phyloP scores from a whole-genome alignment of 2,329 filamentous ascomycete genomes.

The Aspergillus puulaauensis region DNA sequence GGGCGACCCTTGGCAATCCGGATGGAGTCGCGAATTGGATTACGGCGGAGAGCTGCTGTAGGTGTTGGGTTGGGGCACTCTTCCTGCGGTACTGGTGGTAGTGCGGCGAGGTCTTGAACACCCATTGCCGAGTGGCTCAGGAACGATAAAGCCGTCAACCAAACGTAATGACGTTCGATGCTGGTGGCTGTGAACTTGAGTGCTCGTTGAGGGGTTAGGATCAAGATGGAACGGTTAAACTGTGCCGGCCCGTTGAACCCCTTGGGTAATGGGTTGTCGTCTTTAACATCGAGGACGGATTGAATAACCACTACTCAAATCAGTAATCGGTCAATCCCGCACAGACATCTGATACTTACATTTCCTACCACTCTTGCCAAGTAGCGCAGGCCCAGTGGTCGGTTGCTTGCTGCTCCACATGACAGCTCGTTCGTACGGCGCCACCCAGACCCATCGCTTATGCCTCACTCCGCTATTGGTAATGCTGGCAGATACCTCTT shows the following conservation, averaged over 20 bases:
- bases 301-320: conserved; percentile 74
- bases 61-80: conserved; percentile 40
- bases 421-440: conserved; percentile 91
- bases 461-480: conserved; percentile 69
- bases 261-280: conserved; percentile 82
- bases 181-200: conserved; percentile 89
- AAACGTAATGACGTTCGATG: conserved; percentile 86
- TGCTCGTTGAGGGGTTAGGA: conserved; percentile 87
- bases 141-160: conserved; percentile 93
- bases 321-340: conserved; percentile 3
- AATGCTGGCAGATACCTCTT: conserved; percentile 70
- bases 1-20: conserved; percentile 76
- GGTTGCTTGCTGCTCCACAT: conserved; percentile 99
- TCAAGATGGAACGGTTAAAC: conserved; percentile 92
- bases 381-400: conserved; percentile 76
- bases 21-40: conserved; percentile 81
- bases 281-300: conserved; percentile 94
- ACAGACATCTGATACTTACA: conserved; percentile 59
- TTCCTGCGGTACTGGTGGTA: conserved; percentile 53
- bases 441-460: conserved; percentile 98
- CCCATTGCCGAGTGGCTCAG: conserved; percentile 84
- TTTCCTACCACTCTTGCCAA: conserved; percentile 94
- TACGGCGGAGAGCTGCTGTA: conserved; percentile 52
- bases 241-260: conserved; percentile 55
- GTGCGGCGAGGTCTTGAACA: conserved; percentile 68